A percentile compares a stretch with the other conserved stretches of the same genome.
phyloP scores from a whole-genome alignment of 805 yeast genomes.

The Candida pini region DNA sequence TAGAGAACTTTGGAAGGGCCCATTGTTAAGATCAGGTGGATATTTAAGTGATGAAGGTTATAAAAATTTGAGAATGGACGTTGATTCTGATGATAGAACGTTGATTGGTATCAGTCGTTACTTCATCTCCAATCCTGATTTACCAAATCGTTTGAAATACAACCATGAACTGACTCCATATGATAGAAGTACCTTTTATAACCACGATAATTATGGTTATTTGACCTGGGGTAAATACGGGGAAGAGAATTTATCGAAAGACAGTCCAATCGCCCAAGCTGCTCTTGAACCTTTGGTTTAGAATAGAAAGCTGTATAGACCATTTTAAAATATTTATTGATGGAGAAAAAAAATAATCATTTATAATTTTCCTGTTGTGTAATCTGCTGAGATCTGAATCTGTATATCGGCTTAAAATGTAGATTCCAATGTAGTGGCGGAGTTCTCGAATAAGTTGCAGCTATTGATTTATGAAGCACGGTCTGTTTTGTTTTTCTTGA shows the following conservation, averaged over 20 bases:
- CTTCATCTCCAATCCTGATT: slow-evolving; percentile 41
- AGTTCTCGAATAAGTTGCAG: too few relatives aligned
- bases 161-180: slow-evolving; percentile 35
- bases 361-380: too few relatives aligned
- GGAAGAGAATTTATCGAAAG: slow-evolving; percentile 7
- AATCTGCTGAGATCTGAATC: too few relatives aligned
- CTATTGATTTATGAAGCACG: too few relatives aligned
- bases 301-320: too few relatives aligned
- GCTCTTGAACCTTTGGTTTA: slow-evolving; percentile 10
- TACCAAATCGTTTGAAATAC: slow-evolving; percentile 31
- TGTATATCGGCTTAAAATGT: too few relatives aligned
- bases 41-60: slow-evolving; percentile 24
- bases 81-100: slow-evolving; percentile 36
- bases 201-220: slow-evolving; percentile 14
- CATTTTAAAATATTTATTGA: too few relatives aligned
- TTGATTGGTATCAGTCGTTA: slow-evolving; percentile 36
- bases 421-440: too few relatives aligned
- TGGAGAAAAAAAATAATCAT: too few relatives aligned
- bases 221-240: slow-evolving; percentile 13
- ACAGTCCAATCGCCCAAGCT: slow-evolving; percentile 6
- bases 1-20: slow-evolving; percentile 31
- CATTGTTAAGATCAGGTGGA: slow-evolving; percentile 20
- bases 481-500: too few relatives aligned
- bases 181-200: slow-evolving; percentile 36
- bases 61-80: slow-evolving; percentile 15